These are phyloP conservation scores for Acer negundo DNA, from an alignment of 345 rosid species.

Conservation along the genomic window DNA sequence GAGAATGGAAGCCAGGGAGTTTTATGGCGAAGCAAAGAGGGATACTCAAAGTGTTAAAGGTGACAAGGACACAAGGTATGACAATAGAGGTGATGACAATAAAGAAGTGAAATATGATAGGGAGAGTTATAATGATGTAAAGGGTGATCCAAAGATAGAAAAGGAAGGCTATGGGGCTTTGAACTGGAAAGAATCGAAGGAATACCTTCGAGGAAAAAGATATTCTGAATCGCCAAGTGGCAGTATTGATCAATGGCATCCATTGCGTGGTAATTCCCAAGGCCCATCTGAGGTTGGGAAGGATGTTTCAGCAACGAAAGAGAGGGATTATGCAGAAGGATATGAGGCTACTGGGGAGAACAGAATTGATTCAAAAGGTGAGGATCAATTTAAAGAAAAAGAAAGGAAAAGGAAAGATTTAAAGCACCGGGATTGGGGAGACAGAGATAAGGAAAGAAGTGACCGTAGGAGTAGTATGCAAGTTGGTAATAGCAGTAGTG, in stretches of 20 bases:
- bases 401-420: slow-evolving; percentile 87
- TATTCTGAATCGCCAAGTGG: slow-evolving; percentile 58
- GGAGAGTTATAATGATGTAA: slow-evolving; percentile 54
- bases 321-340: slow-evolving; percentile 54
- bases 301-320: slow-evolving; percentile 58
- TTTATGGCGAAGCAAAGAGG: slow-evolving; percentile 63
- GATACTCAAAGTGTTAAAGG: slow-evolving; percentile 63
- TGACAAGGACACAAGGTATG: slow-evolving; percentile 73
- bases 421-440: slow-evolving; percentile 87
- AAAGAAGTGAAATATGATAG: slow-evolving; percentile 68
- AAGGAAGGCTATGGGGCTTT: slow-evolving; percentile 59
- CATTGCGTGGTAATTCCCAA: slow-evolving; percentile 53
- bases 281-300: slow-evolving; percentile 56
- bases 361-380: slow-evolving; percentile 75
- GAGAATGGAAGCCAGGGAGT: slow-evolving; percentile 63
- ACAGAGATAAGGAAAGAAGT: slow-evolving; percentile 85
- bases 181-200: slow-evolving; percentile 89
- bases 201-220: slow-evolving; percentile 78
- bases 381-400: slow-evolving; percentile 87
- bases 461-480: slow-evolving; percentile 69
- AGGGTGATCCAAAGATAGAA: slow-evolving; percentile 60
- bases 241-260: slow-evolving; percentile 67
- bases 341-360: slow-evolving; percentile 90
- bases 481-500: slow-evolving; percentile 52
- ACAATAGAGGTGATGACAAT: slow-evolving; percentile 61